A percentile compares a stretch with the other conserved stretches of the same genome.
These are phyloP conservation scores for Chrysosporium keratinophilum DNA, from an alignment of 2,329 filamentous ascomycete genomes.

Conservation along the genomic window DNA sequence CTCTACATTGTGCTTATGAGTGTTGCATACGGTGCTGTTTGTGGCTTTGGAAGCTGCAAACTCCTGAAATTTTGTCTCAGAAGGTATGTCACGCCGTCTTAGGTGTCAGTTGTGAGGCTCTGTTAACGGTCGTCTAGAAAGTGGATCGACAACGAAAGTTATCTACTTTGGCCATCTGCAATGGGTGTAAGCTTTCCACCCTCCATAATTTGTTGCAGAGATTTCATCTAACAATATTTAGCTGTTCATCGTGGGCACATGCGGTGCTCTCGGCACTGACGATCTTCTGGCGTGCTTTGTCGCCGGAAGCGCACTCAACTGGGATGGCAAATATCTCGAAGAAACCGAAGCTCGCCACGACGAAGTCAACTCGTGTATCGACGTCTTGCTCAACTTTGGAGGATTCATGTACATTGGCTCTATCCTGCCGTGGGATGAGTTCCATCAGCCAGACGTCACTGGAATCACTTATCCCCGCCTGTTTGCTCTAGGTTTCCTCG, in stretches of 20 bases:
- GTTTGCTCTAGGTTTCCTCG: constrained; percentile 43
- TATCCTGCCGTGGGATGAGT: constrained; percentile 47
- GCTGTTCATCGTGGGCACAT: constrained; percentile 50
- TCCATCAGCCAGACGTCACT: constrained; percentile 42
- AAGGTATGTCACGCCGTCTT: constrained; percentile 21
- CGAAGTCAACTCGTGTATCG: constrained; percentile 50
- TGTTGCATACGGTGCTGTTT: constrained; percentile 42
- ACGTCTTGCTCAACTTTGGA: constrained; percentile 50
- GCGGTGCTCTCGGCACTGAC: constrained; percentile 48
- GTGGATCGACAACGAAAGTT: constrained; percentile 49
- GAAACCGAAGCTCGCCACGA: constrained; percentile 49
- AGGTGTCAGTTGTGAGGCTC: neutral
- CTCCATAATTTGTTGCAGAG: neutral
- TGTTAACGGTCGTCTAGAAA: constrained; percentile 24
- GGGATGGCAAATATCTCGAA: constrained; percentile 50
- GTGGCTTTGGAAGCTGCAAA: constrained; percentile 42
- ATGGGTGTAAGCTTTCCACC: constrained; percentile 33
- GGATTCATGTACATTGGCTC: constrained; percentile 52
- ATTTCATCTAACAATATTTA: constrained; percentile 16
- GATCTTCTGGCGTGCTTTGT: constrained; percentile 53
- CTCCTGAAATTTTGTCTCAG: constrained; percentile 35
- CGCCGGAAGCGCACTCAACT: constrained; percentile 51
- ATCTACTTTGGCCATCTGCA: constrained; percentile 44
- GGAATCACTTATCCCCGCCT: constrained; percentile 45
- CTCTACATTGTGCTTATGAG: constrained; percentile 50